Evolutionary conservation across 176 grass and related monocot species (phyloP).

Genomic region (Chloris gayana): DNA sequence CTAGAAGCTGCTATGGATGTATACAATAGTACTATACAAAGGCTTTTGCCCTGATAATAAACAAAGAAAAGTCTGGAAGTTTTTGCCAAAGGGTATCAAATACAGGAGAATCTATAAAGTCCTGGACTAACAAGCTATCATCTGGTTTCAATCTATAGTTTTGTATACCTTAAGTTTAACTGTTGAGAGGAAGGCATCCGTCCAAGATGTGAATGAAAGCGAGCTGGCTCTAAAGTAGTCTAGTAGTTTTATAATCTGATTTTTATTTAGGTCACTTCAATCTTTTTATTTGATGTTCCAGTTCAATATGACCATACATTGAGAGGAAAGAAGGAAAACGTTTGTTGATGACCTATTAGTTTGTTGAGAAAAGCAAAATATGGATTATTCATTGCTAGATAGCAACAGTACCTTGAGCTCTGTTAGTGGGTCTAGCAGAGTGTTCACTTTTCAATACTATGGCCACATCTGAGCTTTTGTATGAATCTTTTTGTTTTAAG

Average conservation of each 20-base stretch:
- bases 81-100: no score
- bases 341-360: constrained; percentile 21
- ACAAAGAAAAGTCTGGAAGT: no score
- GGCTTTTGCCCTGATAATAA: no score
- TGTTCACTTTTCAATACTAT: constrained; percentile 25
- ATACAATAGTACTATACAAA: no score
- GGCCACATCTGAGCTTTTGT: constrained; percentile 49
- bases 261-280: neutral
- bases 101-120: no score
- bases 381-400: neutral
- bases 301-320: neutral
- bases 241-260: neutral
- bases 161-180: no score
- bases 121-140: no score
- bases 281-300: neutral
- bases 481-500: constrained; percentile 36
- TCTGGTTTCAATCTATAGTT: no score
- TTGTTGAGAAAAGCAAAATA: constrained; percentile 10
- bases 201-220: no score
- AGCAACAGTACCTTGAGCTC: constrained; percentile 45
- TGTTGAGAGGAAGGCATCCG: no score
- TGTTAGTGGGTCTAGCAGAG: constrained; percentile 29
- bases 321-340: constrained; percentile 5
- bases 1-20: no score
- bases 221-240: no score